These are phyloP conservation scores for Candida ortonii DNA, from an alignment of 805 yeast genomes.

Conservation along the genomic window DNA sequence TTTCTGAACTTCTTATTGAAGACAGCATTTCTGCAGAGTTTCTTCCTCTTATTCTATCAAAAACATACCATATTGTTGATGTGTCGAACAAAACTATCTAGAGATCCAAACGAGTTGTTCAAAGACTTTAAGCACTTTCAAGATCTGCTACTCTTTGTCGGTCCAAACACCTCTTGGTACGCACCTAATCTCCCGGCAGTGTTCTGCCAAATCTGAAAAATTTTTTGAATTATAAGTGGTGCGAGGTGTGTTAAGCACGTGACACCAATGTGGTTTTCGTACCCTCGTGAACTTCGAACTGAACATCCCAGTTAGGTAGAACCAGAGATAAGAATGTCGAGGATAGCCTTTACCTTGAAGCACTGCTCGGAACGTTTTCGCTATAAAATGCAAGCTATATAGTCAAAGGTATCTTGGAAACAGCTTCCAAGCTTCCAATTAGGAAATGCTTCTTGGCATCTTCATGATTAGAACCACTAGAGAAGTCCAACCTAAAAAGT, in stretches of 20 bases:
- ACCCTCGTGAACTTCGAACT: too few species aligned
- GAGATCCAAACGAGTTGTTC: neutral
- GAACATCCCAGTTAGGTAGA: neutral
- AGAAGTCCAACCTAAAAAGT: conserved; percentile 94
- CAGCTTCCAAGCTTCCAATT: conserved; percentile 1
- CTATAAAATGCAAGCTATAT: too few species aligned
- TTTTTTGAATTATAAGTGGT: conserved; percentile 6
- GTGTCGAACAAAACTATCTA: conserved; percentile 2
- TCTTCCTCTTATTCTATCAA: neutral
- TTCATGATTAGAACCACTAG: conserved; percentile 76
- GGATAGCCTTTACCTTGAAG: too few species aligned
- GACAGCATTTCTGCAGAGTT: too few species aligned
- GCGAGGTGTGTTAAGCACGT: conserved; percentile 8
- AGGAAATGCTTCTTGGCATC: conserved; percentile 56
- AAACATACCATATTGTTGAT: conserved; percentile 11
- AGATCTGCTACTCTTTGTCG: neutral
- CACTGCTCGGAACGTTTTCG: too few species aligned
- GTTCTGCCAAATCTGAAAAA: conserved; percentile 9
- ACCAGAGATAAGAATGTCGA: conserved; percentile 1
- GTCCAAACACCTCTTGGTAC: neutral
- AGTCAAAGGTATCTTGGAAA: too few species aligned
- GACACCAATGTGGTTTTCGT: conserved; percentile 2
- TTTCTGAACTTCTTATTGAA: too few species aligned
- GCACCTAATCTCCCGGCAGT: too few species aligned
- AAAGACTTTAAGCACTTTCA: neutral